Conservation (phyloP, 2,329 filamentous ascomycete species). For the Scedosporium boydii region DNA sequence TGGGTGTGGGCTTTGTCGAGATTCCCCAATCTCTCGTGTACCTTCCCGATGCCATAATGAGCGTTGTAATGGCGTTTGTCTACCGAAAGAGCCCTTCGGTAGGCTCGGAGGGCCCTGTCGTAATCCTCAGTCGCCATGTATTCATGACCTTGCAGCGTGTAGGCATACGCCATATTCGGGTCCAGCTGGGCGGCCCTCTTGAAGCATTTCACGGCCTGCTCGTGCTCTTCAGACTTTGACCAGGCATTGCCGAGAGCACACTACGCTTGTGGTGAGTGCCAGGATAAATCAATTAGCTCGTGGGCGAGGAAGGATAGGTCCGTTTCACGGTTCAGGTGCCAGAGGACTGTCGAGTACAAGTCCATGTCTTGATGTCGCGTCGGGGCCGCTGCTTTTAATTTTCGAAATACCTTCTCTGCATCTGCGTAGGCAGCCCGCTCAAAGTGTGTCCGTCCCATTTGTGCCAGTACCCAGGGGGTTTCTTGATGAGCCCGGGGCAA, state of each 20-base stretch:
- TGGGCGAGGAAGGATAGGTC: constrained; percentile 89
- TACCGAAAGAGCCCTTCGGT: constrained; percentile 75
- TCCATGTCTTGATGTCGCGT: constrained; percentile 91
- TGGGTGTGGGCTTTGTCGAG: constrained; percentile 87
- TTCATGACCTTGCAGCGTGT: constrained; percentile 91
- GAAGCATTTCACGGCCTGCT: constrained; percentile 91
- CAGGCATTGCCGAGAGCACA: constrained; percentile 92
- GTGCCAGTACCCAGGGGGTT: constrained; percentile 86
- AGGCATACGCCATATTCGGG: constrained; percentile 87
- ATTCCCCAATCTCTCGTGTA: constrained; percentile 84
- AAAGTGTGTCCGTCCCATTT: constrained; percentile 84
- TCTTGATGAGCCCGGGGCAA: constrained; percentile 70
- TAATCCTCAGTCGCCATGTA: constrained; percentile 95
- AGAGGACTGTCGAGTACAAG: constrained; percentile 96
- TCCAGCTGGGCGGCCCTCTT: constrained; percentile 87
- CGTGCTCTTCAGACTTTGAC: constrained; percentile 84
- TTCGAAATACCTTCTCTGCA: constrained; percentile 77
- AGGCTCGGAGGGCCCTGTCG: constrained; percentile 83
- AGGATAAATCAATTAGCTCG: constrained; percentile 76
- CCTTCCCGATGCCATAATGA: constrained; percentile 82
- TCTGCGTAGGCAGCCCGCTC: constrained; percentile 81
- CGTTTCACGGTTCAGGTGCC: constrained; percentile 89
- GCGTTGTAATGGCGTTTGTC: constrained; percentile 93
- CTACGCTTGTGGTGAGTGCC: constrained; percentile 90
- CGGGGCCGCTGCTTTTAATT: constrained; percentile 69